A percentile compares a stretch with the other conserved stretches of the same genome.
phyloP scores from a whole-genome alignment of 2,329 filamentous ascomycete genomes.

The Monilinia laxa region DNA sequence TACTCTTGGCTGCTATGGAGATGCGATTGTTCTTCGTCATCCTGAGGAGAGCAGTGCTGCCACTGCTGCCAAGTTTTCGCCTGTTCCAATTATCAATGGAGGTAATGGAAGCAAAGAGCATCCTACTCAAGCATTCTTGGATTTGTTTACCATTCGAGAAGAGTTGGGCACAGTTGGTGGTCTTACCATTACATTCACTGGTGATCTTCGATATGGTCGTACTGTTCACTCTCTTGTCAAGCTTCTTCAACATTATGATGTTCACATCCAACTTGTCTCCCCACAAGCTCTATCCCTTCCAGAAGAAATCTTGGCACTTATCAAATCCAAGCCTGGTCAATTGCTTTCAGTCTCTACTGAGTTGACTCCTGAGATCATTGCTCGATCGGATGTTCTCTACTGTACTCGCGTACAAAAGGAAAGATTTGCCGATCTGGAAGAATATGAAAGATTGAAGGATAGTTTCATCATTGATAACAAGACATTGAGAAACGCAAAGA shows the following conservation, averaged over 20 bases:
- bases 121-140: constrained; percentile 94
- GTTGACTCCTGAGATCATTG: constrained; percentile 83
- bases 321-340: constrained; percentile 69
- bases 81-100: constrained; percentile 93
- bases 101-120: constrained; percentile 96
- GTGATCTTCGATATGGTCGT: constrained; percentile 88
- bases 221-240: constrained; percentile 95
- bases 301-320: constrained; percentile 66
- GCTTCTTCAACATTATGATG: constrained; percentile 92
- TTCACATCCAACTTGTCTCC: constrained; percentile 87
- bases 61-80: constrained; percentile 80
- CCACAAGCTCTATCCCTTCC: constrained; percentile 79
- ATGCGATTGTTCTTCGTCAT: constrained; percentile 94
- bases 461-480: constrained; percentile 87
- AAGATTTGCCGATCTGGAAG: constrained; percentile 76
- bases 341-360: constrained; percentile 72
- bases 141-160: constrained; percentile 97
- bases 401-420: constrained; percentile 97
- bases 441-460: constrained; percentile 87
- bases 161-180: constrained; percentile 94
- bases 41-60: constrained; percentile 79
- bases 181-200: constrained; percentile 92
- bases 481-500: constrained; percentile 87
- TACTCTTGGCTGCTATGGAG: constrained; percentile 89
- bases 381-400: constrained; percentile 87